These are phyloP conservation scores for Acanthamoeba sp. DNA, from an alignment of 208 protist genomes.

Conservation along the genomic window DNA sequence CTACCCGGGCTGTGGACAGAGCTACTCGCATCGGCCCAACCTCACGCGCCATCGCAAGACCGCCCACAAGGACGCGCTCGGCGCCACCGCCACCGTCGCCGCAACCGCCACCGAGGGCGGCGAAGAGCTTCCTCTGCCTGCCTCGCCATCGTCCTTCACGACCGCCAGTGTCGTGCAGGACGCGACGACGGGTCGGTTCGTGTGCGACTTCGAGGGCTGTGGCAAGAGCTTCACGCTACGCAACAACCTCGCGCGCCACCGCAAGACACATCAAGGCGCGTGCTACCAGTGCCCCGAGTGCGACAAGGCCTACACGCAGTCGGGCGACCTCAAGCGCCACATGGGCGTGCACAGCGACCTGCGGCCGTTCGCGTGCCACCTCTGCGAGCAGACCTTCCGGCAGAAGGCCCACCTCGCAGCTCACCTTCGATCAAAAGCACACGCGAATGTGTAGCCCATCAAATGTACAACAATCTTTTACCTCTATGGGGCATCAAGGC, in stretches of 20 bases:
- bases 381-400: background rate
- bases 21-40: background rate
- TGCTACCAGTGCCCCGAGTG: background rate
- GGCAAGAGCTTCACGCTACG: constrained; percentile 2
- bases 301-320: background rate
- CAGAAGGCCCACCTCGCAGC: background rate
- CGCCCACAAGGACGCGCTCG: no score
- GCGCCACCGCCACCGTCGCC: background rate
- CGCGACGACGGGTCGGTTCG: background rate
- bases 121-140: background rate
- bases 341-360: background rate
- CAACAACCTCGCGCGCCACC: constrained; percentile 25
- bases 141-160: no score
- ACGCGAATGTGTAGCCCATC: no score
- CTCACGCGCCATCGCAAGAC: background rate
- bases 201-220: background rate
- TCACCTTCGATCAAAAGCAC: background rate
- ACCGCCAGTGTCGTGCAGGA: background rate
- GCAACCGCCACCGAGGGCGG: background rate
- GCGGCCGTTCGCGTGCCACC: background rate
- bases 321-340: constrained; percentile 2
- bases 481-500: background rate
- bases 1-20: background rate
- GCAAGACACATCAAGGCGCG: background rate
- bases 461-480: background rate